Conservation (phyloP, 345 rosid genomes). For the Hirschfeldia incana region DNA sequence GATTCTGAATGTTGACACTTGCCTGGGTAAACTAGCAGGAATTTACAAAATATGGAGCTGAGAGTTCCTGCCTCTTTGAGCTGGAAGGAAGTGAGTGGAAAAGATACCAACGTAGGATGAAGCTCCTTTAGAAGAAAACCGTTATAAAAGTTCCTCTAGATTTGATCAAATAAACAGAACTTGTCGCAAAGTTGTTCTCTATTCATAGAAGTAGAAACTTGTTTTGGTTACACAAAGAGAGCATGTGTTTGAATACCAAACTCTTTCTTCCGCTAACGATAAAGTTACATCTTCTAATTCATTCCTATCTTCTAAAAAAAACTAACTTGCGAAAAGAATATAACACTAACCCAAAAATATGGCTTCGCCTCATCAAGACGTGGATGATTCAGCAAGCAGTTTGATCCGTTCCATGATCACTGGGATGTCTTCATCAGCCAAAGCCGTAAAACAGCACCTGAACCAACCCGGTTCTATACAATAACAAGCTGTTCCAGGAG, state of each 20-base stretch:
- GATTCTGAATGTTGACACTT: constrained; percentile 24
- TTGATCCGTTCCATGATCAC: constrained; percentile 58
- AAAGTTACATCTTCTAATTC: background rate
- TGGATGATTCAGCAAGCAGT: constrained; percentile 51
- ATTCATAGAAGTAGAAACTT: constrained; percentile 20
- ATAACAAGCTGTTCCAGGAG: constrained; percentile 92
- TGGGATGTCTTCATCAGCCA: constrained; percentile 64
- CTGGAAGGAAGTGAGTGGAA: constrained; percentile 56
- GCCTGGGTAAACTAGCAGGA: constrained; percentile 61
- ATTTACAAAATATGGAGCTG: constrained; percentile 45
- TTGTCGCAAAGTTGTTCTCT: background rate
- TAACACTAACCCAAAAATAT: constrained; percentile 2
- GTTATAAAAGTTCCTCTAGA: background rate
- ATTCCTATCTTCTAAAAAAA: constrained; percentile 20
- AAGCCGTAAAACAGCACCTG: constrained; percentile 76
- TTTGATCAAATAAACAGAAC: constrained; percentile 7
- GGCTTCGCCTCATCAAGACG: constrained; percentile 41
- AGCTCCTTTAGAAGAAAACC: constrained; percentile 40
- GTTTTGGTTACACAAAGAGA: constrained; percentile 20
- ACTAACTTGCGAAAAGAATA: background rate
- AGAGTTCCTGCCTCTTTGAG: constrained; percentile 57
- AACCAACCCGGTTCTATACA: constrained; percentile 98
- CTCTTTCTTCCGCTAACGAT: background rate
- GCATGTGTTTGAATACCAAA: constrained; percentile 13
- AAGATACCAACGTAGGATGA: constrained; percentile 51